Base-by-base conservation (phyloP, 106 monocot species). In the Apostasia ramifera region DNA sequence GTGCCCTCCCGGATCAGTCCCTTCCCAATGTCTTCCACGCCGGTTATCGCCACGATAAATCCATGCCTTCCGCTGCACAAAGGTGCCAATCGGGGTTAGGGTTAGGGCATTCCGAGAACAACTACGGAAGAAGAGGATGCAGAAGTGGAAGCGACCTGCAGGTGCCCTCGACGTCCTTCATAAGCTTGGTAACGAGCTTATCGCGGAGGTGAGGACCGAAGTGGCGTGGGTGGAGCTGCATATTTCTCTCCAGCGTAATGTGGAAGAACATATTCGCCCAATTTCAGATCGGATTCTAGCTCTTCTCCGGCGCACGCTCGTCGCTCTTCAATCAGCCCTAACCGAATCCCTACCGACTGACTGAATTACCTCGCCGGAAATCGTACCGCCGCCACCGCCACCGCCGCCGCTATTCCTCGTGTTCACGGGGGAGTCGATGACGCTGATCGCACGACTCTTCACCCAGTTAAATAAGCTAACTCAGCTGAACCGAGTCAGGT, bases 101-200 rank as follows among this genome's bases (percentile, higher is more conserved):
- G 57, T 59, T 84, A 50, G 53, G 69, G 26, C 52, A 44, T 49
- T 53, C 44, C 0, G n/a, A 26, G 51, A 57, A 47, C 13, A 11
- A 26, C n/a, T 39, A 55, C 65, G 60, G 53, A 13, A 43, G 8
- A 14, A 48, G 53, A 37, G 53, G 12, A 46, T 9, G 3, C 40
- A 26, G 3, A 13, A 62, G 40, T 12, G 67, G 9, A 6, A 55
- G 1, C 3, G 13, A 90, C 94, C 90, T 90, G 97, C 97, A 97
- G 41, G 92, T 97, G 55, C 97, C 97, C 76, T 97, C 97, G 59
- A 97, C 92, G 75, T 97, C 97, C 77, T 90, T 92, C 83, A 97
- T 92, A 68, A 97, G 92, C 73, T 97, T 97, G 55, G 84, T 38
- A 44, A 84, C 81, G 67, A 97, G 87, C 79, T 97, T 97, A 48